A percentile compares a stretch with the other conserved stretches of the same genome.
phyloP scores from a whole-genome alignment of 768 basidiomycete genomes.

The Antrodiella citrinella region DNA sequence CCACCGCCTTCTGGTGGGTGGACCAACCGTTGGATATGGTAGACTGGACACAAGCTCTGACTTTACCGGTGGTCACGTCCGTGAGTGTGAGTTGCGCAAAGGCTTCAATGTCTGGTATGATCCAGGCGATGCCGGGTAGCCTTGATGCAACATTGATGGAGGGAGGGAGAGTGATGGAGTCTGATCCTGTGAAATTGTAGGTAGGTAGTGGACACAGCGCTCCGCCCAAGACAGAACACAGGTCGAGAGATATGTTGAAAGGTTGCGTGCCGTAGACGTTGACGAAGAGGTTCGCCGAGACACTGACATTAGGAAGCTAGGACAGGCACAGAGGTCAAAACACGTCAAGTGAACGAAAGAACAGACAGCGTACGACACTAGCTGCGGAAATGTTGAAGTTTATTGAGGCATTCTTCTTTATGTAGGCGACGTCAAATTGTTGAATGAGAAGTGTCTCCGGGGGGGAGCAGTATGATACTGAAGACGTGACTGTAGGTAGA shows the following conservation, averaged over 20 bases:
- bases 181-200: slow-evolving; percentile 84
- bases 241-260: slow-evolving; percentile 78
- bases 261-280: slow-evolving; percentile 85
- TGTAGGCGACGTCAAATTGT: slow-evolving; percentile 68
- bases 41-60: slow-evolving; percentile 86
- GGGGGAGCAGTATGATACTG: slow-evolving; percentile 80
- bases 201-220: slow-evolving; percentile 75
- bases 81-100: slow-evolving; percentile 73
- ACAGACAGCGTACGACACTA: slow-evolving; percentile 79
- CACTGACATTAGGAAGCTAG: slow-evolving; percentile 72
- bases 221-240: slow-evolving; percentile 72
- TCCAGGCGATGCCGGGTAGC: slow-evolving; percentile 77
- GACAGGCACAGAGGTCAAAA: too few species aligned
- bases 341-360: too few species aligned
- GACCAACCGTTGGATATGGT: slow-evolving; percentile 91
- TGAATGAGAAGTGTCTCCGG: slow-evolving; percentile 75
- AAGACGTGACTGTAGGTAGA: slow-evolving; percentile 59
- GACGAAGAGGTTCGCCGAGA: slow-evolving; percentile 73
- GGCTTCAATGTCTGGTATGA: slow-evolving; percentile 88
- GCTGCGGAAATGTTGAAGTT: slow-evolving; percentile 82
- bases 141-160: slow-evolving; percentile 44
- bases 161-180: slow-evolving; percentile 55
- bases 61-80: slow-evolving; percentile 57
- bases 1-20: slow-evolving; percentile 61
- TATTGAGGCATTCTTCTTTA: slow-evolving; percentile 62